Base-by-base conservation (phyloP, 129 eudicot genomes). In the Calendula officinalis region DNA sequence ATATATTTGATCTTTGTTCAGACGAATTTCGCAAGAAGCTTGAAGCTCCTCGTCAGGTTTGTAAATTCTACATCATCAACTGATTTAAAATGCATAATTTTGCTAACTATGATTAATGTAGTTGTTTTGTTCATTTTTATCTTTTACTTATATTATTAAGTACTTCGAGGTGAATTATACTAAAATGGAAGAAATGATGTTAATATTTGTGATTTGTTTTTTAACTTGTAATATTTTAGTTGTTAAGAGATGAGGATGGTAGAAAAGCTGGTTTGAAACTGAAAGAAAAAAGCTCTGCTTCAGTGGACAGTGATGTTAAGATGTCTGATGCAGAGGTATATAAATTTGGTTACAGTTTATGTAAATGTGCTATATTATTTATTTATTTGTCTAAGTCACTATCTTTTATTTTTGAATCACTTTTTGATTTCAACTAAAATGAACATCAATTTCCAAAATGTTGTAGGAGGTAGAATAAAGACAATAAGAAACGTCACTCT, bases 181-280 rank as follows among this genome's bases (percentile, higher is more conserved):
- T n/a, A n/a, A n/a, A n/a, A n/a, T n/a, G n/a, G n/a, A n/a, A n/a
- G n/a, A n/a, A n/a, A n/a, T 38, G 39, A 7, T 65, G 61, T 32
- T 65, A 8, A 0, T 13, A 48, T 5, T 53, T 39, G 14, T 54
- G 35, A 44, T 60, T 36, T 53, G 13, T 58, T 36, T 71, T 62
- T 41, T 11, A 60, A 64, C 38, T 32, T 56, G 32, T 67, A 46
- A 55, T 56, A 70, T 68, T 22, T 54, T 66, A 94, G 99, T 69
- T 64, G 68, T 64, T 94, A 60, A 85, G 99, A 82, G 99, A 94
- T 2, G 99, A 88, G 72, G 99, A 94, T 63, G 97, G 97, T 56
- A 94, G 82, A 78, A 94, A 94, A 71, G 65, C 77, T 71, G 99
- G 99, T 65, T 69, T 94, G 63, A 88, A 88, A 78, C 57, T 92